Conservation (phyloP, 2,329 filamentous ascomycete species). For the Fusarium sp. region DNA sequence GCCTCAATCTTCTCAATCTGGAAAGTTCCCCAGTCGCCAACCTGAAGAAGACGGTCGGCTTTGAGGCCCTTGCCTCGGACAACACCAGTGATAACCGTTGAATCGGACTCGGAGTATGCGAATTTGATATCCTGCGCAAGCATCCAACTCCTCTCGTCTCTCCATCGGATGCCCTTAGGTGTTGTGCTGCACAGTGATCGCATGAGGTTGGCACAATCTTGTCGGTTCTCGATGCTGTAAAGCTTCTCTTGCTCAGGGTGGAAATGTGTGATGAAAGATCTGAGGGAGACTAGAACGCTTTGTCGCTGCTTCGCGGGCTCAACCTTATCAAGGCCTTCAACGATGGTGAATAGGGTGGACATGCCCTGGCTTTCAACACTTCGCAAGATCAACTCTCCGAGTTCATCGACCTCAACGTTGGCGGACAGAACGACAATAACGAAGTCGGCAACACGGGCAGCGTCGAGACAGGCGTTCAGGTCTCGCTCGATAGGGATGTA, state of each 20-base stretch:
- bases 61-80: constrained; percentile 88
- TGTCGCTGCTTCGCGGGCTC: constrained; percentile 81
- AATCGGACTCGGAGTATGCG: constrained; percentile 65
- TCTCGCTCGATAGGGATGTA: constrained; percentile 81
- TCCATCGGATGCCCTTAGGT: constrained; percentile 94
- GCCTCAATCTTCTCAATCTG: constrained; percentile 90
- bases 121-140: constrained; percentile 84
- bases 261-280: constrained; percentile 93
- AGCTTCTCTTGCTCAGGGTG: constrained; percentile 93
- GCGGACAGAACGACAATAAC: constrained; percentile 87
- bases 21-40: constrained; percentile 94
- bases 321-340: constrained; percentile 80
- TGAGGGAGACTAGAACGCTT: constrained; percentile 82
- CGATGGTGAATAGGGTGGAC: constrained; percentile 87
- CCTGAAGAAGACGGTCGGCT: constrained; percentile 86
- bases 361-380: constrained; percentile 93
- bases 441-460: constrained; percentile 88
- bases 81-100: constrained; percentile 82
- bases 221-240: constrained; percentile 84
- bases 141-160: constrained; percentile 96
- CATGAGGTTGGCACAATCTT: constrained; percentile 91
- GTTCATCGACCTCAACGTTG: constrained; percentile 81
- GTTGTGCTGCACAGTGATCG: constrained; percentile 90
- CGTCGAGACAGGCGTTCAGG: constrained; percentile 81
- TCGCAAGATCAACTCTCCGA: constrained; percentile 85